Conservation (phyloP, 2,329 filamentous ascomycete species). For the Ceratocystis cacaofunesta region DNA sequence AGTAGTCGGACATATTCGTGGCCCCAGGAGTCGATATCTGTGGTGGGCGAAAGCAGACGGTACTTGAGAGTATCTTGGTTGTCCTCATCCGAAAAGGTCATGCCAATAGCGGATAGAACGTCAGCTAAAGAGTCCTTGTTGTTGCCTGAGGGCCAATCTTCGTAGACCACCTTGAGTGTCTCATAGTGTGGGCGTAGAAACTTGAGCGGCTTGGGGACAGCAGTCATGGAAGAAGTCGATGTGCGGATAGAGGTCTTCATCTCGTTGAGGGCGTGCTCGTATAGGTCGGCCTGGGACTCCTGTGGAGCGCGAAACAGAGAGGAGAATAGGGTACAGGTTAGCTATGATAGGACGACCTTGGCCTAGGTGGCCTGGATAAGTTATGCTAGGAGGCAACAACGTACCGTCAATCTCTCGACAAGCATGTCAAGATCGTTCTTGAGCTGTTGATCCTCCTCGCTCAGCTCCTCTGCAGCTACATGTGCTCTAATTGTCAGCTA, state of each 20-base stretch:
- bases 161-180: constrained; percentile 72
- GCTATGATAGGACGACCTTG: constrained; percentile 9
- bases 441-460: constrained; percentile 93
- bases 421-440: constrained; percentile 98
- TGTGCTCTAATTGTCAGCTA: constrained; percentile 4
- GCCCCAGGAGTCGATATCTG: constrained; percentile 92
- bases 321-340: neutral
- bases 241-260: constrained; percentile 99
- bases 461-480: constrained; percentile 64
- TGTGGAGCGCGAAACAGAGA: constrained; percentile 25
- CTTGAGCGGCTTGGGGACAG: constrained; percentile 94
- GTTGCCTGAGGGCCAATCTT: constrained; percentile 69
- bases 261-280: constrained; percentile 81
- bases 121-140: constrained; percentile 87
- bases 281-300: constrained; percentile 77
- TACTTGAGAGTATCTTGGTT: constrained; percentile 94
- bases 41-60: constrained; percentile 72
- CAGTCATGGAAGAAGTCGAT: constrained; percentile 97
- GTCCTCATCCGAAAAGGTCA: constrained; percentile 97
- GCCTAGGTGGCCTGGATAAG: neutral
- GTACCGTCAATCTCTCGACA: constrained; percentile 80
- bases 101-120: constrained; percentile 90
- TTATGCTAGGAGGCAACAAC: constrained; percentile 17
- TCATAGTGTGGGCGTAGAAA: constrained; percentile 96
- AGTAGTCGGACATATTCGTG: constrained; percentile 97